Evolutionary conservation across 1,139 yeast genomes (phyloP), one percentile per base, ranked within the genome.

Genomic region (Yamadazyma atmosphaerica): DNA sequence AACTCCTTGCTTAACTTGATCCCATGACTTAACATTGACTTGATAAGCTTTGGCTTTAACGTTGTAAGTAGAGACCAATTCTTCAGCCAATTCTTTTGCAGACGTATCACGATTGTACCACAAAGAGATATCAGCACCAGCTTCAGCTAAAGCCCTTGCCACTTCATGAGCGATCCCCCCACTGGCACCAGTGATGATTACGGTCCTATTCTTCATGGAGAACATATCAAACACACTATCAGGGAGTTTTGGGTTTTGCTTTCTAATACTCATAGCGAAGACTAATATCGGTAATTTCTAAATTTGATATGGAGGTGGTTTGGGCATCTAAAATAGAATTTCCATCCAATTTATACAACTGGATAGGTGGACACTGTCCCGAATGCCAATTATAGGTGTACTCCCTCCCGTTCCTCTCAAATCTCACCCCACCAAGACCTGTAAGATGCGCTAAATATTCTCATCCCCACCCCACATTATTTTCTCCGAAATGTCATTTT

Each of bases 81-180:
- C 55, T 38, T 72, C 73, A 7, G 83, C 72, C 35, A 82, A 75
- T 48, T 78, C 92, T 83, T 82, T 40, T 52, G 87, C 73, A 45
- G 85, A 85, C 31, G 85, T 80, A 15, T 38, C 37, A 2, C 39
- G 35, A 25, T 47, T 47, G 35, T 48, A 48, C 52, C 52, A 48
- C 23, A 48, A 44, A 2, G 51, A 27, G 12, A 48, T 31, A 49
- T 83, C 84, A n/a, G 92, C 94, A 37, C 95, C 95, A 4, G 90
- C 90, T 65, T 86, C 89, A 37, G 90, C 87, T 54, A 71, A 85
- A 0, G 86, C 92, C 55, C 79, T 83, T 32, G 94, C 94, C 34
- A 85, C 83, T 16, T 83, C 86, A 47, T 68, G 71, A 12, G 95
- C 95, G 54, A 86, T 86, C 19, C 95, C 95, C 27, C 84, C 76